Evolutionary conservation across 257 asterid species (phyloP), one percentile per base, ranked within the genome.

Genomic region (Fraxinus quadrangulata): DNA sequence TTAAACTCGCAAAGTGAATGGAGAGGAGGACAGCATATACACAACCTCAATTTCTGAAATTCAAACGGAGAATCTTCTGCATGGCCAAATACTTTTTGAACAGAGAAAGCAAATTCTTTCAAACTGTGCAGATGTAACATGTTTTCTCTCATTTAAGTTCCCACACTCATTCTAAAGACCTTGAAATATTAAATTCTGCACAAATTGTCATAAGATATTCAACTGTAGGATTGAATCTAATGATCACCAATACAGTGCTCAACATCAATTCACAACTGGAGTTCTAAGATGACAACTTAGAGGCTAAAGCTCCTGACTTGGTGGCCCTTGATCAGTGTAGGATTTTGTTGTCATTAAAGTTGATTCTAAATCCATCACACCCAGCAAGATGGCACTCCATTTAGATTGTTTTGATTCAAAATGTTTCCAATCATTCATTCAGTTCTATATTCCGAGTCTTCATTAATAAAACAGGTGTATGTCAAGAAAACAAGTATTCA

Each of bases 31-130:
- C 88, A 89, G 69, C 87, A 79, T 19, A 67, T 94, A 73, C 85
- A 75, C 82, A 91, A 94, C 80, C 97, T 96, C 67, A 94, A 91
- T 85, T 76, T 83, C 79, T 91, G 79, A 73, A 42, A 74, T 34
- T 42, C 59, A 28, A 19, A 42, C 4, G 49, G 16, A 11, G 68
- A 24, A 9, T 10, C 30, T 61, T 61, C 14, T 61, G 1, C 31
- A 61, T n/a, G 23, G 65, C 11, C 26, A 54, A 54, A 54, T 5
- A n/a, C 0, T 54, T 17, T 54, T 54, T n/a, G 37, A 36, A 68
- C 19, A 67, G 31, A 9, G 5, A 31, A 3, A 11, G 23, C 26
- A 33, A 69, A 47, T 39, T 51, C 26, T 69, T 17, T 17, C 65
- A 54, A 19, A 54, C 11, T 54, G 24, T 19, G 24, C 10, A 6